Evolutionary conservation across 2,329 filamentous ascomycete species (phyloP), one percentile per base, ranked within the genome.

Genomic region (Colletotrichum gigasporum): DNA sequence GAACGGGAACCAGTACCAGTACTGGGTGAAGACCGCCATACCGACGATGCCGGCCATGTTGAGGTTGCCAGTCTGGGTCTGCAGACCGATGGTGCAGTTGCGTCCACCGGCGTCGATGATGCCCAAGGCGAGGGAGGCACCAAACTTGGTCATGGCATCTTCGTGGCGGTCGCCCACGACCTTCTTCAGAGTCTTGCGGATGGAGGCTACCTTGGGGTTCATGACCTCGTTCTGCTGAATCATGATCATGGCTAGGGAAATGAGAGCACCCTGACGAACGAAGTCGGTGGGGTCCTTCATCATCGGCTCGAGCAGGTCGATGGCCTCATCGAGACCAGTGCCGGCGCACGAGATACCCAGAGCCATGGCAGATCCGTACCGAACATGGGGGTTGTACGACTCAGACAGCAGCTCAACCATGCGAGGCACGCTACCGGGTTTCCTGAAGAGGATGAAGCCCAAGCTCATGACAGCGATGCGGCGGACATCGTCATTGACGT

Each of bases 1-100:
- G 72, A 98, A 91, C 65, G 96, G 96, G 87, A 99, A 99, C 96
- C 96, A 99, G 83, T 99, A 99, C 96, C 96, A 99, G 83, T 99
- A 99, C 77, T 99, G 96, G 8, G 94, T 97, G 80, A 99, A 99
- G 56, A 99, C 92, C 26, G 94, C 95, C 90, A 97, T 97, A 70
- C 96, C 96, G 16, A 99, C 94, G 69, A 99, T 97, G 66, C 93
- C 96, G 16, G 94, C 90, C 94, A 99, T 97, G 84, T 99, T 98
- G 69, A 99, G 88, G 76, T 97, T 99, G 68, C 96, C 96, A 0
- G 95, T 97, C 80, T 97, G 96, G 1, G 96, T 99, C 78, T 99
- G 96, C 37, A 99, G 86, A 28, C 95, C 95, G 71, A 99, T 98
- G 16, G 96, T 97, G 85, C 96, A 99, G 82, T 99, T 99, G 66